These are phyloP conservation scores for Prunus campanulata DNA, from an alignment of 306 rosid species.

Conservation along the genomic window DNA sequence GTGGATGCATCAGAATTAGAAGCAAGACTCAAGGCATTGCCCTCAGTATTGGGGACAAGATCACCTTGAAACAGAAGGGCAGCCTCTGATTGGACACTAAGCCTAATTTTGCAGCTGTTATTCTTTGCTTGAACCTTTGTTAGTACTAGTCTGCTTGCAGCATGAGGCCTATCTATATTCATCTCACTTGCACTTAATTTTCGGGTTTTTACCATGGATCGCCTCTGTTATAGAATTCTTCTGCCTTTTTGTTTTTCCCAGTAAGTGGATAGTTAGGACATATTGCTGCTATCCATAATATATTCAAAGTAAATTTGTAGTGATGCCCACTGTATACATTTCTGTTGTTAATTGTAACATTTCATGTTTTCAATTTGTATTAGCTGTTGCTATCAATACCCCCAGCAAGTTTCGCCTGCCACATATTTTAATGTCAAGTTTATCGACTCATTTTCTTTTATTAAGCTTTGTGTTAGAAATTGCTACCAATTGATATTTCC, in stretches of 20 bases:
- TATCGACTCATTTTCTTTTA: not conserved
- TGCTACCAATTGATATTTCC: no score
- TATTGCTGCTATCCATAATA: not conserved
- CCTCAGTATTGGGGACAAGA: slow-evolving; percentile 94
- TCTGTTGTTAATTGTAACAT: not conserved
- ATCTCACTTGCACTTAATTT: not conserved
- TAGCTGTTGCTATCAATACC: not conserved
- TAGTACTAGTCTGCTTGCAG: slow-evolving; percentile 21
- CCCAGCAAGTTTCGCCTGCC: not conserved
- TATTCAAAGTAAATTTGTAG: slow-evolving; percentile 10
- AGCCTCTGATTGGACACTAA: slow-evolving; percentile 36
- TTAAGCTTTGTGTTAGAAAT: no score
- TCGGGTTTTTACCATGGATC: not conserved
- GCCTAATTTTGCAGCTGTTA: slow-evolving; percentile 18
- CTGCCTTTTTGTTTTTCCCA: not conserved
- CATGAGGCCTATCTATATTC: not conserved
- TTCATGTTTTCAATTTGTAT: not conserved
- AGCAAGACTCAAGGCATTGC: slow-evolving; percentile 99
- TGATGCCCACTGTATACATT: not conserved
- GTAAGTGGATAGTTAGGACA: not conserved
- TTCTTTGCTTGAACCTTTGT: not conserved
- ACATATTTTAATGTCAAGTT: not conserved
- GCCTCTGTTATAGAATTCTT: not conserved
- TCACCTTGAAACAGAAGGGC: slow-evolving; percentile 98
- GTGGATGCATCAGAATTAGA: slow-evolving; percentile 97